These are phyloP conservation scores for Penicillium ucsense DNA, from an alignment of 495 filamentous ascomycete genomes.

Conservation along the genomic window DNA sequence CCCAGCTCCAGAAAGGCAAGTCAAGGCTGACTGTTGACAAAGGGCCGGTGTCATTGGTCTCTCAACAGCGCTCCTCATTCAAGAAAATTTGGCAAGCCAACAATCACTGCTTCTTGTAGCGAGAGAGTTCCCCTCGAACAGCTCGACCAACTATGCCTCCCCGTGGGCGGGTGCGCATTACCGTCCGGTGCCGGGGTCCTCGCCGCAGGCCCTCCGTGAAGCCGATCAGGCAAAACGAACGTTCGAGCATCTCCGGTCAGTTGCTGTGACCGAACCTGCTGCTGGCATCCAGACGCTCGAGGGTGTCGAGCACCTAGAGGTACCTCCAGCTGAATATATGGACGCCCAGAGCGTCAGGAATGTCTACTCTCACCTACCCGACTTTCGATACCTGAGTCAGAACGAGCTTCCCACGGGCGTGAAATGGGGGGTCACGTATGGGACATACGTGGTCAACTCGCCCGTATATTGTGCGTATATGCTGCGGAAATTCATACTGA, in stretches of 20 bases:
- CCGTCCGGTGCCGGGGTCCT: slow-evolving; percentile 41
- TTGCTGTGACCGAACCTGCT: slow-evolving; percentile 29
- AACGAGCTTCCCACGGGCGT: slow-evolving; percentile 38
- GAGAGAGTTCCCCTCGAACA: slow-evolving; percentile 42
- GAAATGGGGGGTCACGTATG: slow-evolving; percentile 47
- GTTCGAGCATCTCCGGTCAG: slow-evolving; percentile 38
- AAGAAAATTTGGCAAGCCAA: slow-evolving; percentile 23
- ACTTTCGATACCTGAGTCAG: slow-evolving; percentile 30
- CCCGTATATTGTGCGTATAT: slow-evolving; percentile 52
- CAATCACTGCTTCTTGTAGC: slow-evolving; percentile 45
- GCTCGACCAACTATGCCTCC: slow-evolving; percentile 52
- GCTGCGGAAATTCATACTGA: slow-evolving; percentile 40
- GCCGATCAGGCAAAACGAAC: slow-evolving; percentile 42
- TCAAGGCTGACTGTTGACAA: slow-evolving; percentile 7
- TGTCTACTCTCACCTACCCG: slow-evolving; percentile 27
- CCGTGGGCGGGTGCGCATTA: slow-evolving; percentile 59
- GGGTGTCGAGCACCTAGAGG: slow-evolving; percentile 52
- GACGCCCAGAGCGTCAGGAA: slow-evolving; percentile 19
- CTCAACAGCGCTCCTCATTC: slow-evolving; percentile 41
- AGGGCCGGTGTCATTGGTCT: slow-evolving; percentile 54
- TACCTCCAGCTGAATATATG: slow-evolving; percentile 33
- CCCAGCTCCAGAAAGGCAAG: not conserved
- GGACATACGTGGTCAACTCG: slow-evolving; percentile 50
- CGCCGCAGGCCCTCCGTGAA: slow-evolving; percentile 32
- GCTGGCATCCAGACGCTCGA: slow-evolving; percentile 44